A percentile compares a stretch with the other conserved stretches of the same genome.
Conservation (phyloP, 2,329 filamentous ascomycete genomes). For the Rhynchosporium secalis region DNA sequence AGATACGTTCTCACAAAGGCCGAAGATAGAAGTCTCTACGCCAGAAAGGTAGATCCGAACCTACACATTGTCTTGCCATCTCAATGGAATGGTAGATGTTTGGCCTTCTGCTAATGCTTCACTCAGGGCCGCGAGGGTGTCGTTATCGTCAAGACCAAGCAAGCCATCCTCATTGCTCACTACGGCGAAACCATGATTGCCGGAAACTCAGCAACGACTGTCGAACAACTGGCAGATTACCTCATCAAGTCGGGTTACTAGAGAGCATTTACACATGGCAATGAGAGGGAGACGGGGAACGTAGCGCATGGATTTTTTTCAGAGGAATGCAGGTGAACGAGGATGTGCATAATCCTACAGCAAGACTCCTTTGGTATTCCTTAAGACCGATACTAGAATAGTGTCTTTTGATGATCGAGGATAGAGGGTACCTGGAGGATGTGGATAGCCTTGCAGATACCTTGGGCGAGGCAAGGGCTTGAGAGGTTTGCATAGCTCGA, state of each 20-base stretch:
- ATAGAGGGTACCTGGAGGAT: constrained; percentile 23
- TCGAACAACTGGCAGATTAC: constrained; percentile 86
- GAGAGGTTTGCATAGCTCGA: constrained; percentile 35
- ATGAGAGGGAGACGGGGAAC: constrained; percentile 3
- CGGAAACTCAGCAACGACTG: constrained; percentile 73
- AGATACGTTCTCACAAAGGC: constrained; percentile 77
- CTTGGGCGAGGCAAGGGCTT: constrained; percentile 8
- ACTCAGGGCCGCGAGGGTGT: constrained; percentile 75
- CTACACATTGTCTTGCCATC: too few species aligned
- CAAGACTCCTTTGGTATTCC: constrained; percentile 27
- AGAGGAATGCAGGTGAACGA: constrained; percentile 13
- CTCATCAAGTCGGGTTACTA: constrained; percentile 72
- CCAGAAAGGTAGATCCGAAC: constrained; percentile 65
- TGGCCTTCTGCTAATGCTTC: constrained; percentile 13
- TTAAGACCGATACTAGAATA: constrained; percentile 35
- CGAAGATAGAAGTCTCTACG: constrained; percentile 79
- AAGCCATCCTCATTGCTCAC: constrained; percentile 86
- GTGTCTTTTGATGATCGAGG: constrained; percentile 29
- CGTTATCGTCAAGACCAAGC: constrained; percentile 79
- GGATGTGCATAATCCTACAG: constrained; percentile 28
- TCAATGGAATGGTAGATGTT: neutral
- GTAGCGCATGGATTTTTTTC: constrained; percentile 1
- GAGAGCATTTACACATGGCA: neutral
- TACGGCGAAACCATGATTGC: constrained; percentile 74
- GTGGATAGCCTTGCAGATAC: constrained; percentile 31